phyloP scores from a whole-genome alignment of 768 basidiomycete species.

The Amanita thiersii region DNA sequence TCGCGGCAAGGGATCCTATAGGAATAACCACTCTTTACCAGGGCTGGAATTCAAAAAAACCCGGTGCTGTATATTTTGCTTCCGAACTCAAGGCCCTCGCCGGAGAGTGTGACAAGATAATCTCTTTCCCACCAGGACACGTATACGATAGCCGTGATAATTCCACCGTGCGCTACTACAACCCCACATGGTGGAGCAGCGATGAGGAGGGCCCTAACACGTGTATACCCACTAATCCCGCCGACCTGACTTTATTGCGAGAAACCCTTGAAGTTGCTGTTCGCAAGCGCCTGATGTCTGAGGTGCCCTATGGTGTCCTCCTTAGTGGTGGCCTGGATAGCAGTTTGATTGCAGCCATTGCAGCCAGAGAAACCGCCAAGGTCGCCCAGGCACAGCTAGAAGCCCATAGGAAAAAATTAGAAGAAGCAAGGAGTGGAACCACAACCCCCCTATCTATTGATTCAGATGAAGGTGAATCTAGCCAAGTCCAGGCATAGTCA shows the following conservation, averaged over 20 bases:
- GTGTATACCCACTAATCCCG: slow-evolving; percentile 47
- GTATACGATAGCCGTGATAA: slow-evolving; percentile 83
- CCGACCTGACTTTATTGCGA: slow-evolving; percentile 64
- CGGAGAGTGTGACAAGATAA: slow-evolving; percentile 90
- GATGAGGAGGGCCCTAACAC: slow-evolving; percentile 57
- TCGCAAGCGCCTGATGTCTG: slow-evolving; percentile 92
- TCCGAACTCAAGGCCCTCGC: slow-evolving; percentile 91
- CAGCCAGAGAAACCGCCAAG: slow-evolving; percentile 91
- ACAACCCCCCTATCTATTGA: slow-evolving; percentile 39
- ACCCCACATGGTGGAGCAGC: slow-evolving; percentile 85
- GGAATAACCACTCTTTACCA: slow-evolving; percentile 99
- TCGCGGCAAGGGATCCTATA: slow-evolving; percentile 95
- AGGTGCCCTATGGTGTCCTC: slow-evolving; percentile 96
- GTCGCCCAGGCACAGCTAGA: slow-evolving; percentile 74
- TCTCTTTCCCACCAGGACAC: slow-evolving; percentile 96
- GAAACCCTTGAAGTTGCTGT: slow-evolving; percentile 88
- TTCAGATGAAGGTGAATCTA: slow-evolving; percentile 41
- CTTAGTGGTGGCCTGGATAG: slow-evolving; percentile 94
- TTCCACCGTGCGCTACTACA: slow-evolving; percentile 77
- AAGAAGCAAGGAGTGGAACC: slow-evolving; percentile 46
- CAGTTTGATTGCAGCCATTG: slow-evolving; percentile 92
- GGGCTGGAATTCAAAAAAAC: slow-evolving; percentile 81
- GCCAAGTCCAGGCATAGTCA: neutral
- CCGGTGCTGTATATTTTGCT: slow-evolving; percentile 84
- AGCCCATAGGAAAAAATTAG: slow-evolving; percentile 51